Evolutionary conservation across 164 flowering plant genomes (phyloP), one percentile per base, ranked within the genome.

Genomic region (Santalum album): DNA sequence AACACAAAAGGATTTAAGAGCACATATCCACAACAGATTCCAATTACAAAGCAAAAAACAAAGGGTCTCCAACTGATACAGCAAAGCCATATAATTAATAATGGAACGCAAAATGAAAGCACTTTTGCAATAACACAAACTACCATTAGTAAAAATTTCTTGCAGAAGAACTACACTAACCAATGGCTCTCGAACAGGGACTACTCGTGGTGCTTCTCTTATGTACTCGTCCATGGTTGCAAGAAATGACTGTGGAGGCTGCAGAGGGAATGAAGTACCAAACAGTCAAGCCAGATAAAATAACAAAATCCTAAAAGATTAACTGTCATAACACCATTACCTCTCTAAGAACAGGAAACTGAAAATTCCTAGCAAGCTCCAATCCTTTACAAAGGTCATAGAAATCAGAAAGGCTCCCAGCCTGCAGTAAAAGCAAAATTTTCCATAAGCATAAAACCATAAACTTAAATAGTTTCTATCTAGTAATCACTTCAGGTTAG

Each of bases 221-320:
- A 94, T 90, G 64, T 94, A 94, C 73, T 94, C 99, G 64, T 94
- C 99, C 99, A 94, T 94, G 52, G 99, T 94, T 22, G 69, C 76
- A 58, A 94, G 88, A 67, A 94, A 94, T 6, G 95, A 79, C 58
- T 90, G 96, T 61, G 97, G 99, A 62, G 99, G 97, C 99, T 94
- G 81, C 26, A 72, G 52, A 69, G 50, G 49, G 43, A 12, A 54
- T 25, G 38, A 43, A 24, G 22, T 4, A 58, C 21, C 23, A 14
- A 59, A 11, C n/a, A 23, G 15, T 3, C 9, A 14, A 12, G 19
- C n/a, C 25, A 15, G 21, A 38, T 20, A 38, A 25, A 23, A 12
- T 20, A 18, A 57, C 18, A 58, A 29, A 12, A 26, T 59, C 32
- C 25, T 17, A 47, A 24, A 47, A 57, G 16, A 19, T 25, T 7